Percentiles rank a stretch among this genome's conserved stretches.
Evolutionary conservation across 441 rosid genomes (phyloP).

Genomic region (Raphanus hybrid): DNA sequence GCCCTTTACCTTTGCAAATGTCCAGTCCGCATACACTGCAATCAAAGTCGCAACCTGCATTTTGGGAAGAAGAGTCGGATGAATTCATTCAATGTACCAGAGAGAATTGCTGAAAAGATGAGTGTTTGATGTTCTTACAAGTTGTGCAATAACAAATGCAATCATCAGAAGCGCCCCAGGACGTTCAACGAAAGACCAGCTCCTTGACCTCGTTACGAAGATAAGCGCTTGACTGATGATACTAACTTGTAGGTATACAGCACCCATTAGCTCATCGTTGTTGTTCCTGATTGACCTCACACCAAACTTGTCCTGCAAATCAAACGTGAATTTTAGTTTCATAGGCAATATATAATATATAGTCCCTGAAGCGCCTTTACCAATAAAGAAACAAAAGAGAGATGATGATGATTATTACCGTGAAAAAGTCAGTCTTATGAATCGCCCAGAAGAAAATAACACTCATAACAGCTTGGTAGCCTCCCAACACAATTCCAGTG

Average conservation of each 20-base stretch:
- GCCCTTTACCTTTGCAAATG: too few species aligned
- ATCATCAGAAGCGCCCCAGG: constrained; percentile 54
- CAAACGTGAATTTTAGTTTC: neutral
- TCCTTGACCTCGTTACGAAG: constrained; percentile 57
- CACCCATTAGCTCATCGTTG: constrained; percentile 44
- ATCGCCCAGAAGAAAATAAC: constrained; percentile 82
- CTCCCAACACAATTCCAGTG: constrained; percentile 83
- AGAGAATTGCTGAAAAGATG: too few species aligned
- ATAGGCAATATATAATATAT: too few species aligned
- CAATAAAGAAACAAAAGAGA: too few species aligned
- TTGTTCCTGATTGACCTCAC: constrained; percentile 41
- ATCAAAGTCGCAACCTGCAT: too few species aligned
- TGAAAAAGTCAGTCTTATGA: constrained; percentile 75
- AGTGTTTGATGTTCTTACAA: constrained; percentile 41
- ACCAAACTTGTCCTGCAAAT: constrained; percentile 55
- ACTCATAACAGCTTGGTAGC: constrained; percentile 86
- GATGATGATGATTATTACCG: constrained; percentile 45
- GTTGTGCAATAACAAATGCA: constrained; percentile 60
- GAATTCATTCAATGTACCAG: too few species aligned
- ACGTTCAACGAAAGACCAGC: constrained; percentile 59
- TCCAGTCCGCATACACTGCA: too few species aligned
- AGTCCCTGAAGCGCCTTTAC: too few species aligned
- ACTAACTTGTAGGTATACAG: constrained; percentile 61
- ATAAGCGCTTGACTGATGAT: constrained; percentile 61
- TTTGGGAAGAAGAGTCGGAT: too few species aligned